These are phyloP conservation scores for Bruguiera parviflora DNA, from an alignment of 345 rosid genomes.

Conservation along the genomic window DNA sequence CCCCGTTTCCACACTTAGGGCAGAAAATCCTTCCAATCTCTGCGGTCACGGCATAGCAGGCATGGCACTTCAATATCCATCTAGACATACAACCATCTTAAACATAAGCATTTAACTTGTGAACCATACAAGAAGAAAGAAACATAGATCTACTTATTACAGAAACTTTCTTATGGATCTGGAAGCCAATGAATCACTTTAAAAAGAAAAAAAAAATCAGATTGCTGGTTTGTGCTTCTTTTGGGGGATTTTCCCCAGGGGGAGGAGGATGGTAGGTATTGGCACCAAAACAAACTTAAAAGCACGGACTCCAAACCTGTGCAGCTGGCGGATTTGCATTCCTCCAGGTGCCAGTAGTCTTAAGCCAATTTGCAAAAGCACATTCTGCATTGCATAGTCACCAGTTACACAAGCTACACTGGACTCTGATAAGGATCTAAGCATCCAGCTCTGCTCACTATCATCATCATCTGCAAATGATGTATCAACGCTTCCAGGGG, in stretches of 20 bases:
- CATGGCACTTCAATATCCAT: constrained; percentile 94
- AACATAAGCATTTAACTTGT: constrained; percentile 12
- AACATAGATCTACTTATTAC: neutral
- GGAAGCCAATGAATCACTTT: neutral
- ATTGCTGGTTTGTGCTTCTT: too few species aligned
- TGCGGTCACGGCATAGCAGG: constrained; percentile 84
- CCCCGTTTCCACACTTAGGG: constrained; percentile 96
- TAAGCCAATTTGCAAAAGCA: constrained; percentile 92
- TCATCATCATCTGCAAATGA: constrained; percentile 60
- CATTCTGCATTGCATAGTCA: constrained; percentile 97
- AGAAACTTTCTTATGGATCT: neutral
- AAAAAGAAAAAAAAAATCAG: too few species aligned
- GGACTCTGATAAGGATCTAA: constrained; percentile 89
- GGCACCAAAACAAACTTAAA: neutral
- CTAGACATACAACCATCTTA: constrained; percentile 37
- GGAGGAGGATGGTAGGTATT: too few species aligned
- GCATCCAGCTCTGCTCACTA: constrained; percentile 84
- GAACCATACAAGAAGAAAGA: neutral
- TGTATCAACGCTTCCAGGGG: constrained; percentile 48
- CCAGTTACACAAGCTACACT: constrained; percentile 87
- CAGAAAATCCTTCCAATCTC: constrained; percentile 83
- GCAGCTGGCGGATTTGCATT: constrained; percentile 83
- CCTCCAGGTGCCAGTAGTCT: constrained; percentile 88
- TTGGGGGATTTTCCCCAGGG: too few species aligned
- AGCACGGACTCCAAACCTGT: constrained; percentile 46